Evolutionary conservation across 805 yeast species (phyloP).

Genomic region (Ogataea kodamae): DNA sequence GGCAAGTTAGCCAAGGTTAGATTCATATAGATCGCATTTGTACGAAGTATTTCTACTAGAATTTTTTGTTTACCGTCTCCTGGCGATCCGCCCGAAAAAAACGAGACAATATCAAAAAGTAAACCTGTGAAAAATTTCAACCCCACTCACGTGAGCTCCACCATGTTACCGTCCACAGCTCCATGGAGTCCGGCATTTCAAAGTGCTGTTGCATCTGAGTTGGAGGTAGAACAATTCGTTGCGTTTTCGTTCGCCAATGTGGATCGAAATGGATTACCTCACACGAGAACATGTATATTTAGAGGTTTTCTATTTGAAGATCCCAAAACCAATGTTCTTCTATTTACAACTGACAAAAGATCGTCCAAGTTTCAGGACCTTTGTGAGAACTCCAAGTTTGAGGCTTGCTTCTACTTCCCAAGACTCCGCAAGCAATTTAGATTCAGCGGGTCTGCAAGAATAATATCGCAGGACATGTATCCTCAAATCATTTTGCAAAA

Average conservation of each 20-base stretch:
- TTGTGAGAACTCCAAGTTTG: slow-evolving; percentile 52
- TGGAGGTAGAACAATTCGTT: slow-evolving; percentile 45
- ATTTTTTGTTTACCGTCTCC: too few relatives aligned
- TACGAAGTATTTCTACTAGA: not conserved
- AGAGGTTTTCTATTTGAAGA: slow-evolving; percentile 77
- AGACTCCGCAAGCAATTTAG: slow-evolving; percentile 65
- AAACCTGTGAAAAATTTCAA: not conserved
- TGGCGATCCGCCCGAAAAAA: slow-evolving; percentile 5
- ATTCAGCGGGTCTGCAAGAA: slow-evolving; percentile 61
- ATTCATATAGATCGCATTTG: not conserved
- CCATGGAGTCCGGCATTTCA: slow-evolving; percentile 74
- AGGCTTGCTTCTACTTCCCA: slow-evolving; percentile 73
- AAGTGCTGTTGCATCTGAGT: slow-evolving; percentile 48
- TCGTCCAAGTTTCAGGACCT: slow-evolving; percentile 59
- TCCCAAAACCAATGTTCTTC: slow-evolving; percentile 58
- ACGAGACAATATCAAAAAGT: not conserved
- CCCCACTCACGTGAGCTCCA: too few relatives aligned
- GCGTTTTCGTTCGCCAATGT: slow-evolving; percentile 70
- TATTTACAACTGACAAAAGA: slow-evolving; percentile 70
- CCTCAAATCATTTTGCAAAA: slow-evolving; percentile 21
- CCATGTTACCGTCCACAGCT: slow-evolving; percentile 42
- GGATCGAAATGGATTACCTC: slow-evolving; percentile 51
- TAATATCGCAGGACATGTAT: slow-evolving; percentile 31
- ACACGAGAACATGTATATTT: slow-evolving; percentile 64
- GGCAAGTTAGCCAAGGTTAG: too few relatives aligned